These are phyloP conservation scores for Zalaria sp. DNA, from an alignment of 2,329 filamentous ascomycete genomes.

Conservation along the genomic window DNA sequence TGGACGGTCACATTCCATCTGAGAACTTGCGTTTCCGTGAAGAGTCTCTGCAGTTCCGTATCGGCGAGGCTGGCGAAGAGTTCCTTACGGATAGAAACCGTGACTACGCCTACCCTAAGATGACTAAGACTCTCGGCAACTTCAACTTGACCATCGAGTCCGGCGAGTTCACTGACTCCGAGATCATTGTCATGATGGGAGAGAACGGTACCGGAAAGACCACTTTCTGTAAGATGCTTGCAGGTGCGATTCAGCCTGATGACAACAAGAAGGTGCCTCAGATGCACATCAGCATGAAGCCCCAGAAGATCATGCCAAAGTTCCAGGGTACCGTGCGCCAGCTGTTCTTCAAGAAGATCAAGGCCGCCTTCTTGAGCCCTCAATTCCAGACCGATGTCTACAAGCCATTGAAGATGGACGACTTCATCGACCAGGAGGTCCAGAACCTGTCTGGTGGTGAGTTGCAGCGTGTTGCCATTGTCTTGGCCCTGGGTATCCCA, in stretches of 20 bases:
- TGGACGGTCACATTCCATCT: slow-evolving; percentile 94
- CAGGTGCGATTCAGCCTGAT: slow-evolving; percentile 86
- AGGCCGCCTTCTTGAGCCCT: slow-evolving; percentile 85
- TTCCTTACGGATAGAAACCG: slow-evolving; percentile 72
- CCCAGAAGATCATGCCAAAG: slow-evolving; percentile 97
- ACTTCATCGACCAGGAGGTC: slow-evolving; percentile 99
- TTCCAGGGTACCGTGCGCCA: slow-evolving; percentile 94
- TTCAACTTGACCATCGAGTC: slow-evolving; percentile 74
- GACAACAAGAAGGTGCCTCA: slow-evolving; percentile 62
- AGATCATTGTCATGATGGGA: slow-evolving; percentile 99
- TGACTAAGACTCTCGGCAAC: slow-evolving; percentile 83
- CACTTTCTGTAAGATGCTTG: slow-evolving; percentile 93
- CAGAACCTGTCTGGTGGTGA: slow-evolving; percentile 99
- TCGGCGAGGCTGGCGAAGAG: slow-evolving; percentile 79
- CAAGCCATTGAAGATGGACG: slow-evolving; percentile 96
- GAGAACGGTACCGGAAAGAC: slow-evolving; percentile 99
- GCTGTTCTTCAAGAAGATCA: slow-evolving; percentile 99
- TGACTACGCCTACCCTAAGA: slow-evolving; percentile 73
- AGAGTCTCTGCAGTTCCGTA: slow-evolving; percentile 89
- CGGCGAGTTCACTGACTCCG: slow-evolving; percentile 89
- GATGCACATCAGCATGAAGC: slow-evolving; percentile 99
- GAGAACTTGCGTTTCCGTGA: slow-evolving; percentile 98
- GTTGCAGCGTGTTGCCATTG: slow-evolving; percentile 96
- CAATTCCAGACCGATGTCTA: slow-evolving; percentile 99
- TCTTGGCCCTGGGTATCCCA: slow-evolving; percentile 85